Percentiles rank a stretch among this genome's conserved stretches.
Conservation (phyloP, 441 rosid species). For the Arabidopsis lyrata region DNA sequence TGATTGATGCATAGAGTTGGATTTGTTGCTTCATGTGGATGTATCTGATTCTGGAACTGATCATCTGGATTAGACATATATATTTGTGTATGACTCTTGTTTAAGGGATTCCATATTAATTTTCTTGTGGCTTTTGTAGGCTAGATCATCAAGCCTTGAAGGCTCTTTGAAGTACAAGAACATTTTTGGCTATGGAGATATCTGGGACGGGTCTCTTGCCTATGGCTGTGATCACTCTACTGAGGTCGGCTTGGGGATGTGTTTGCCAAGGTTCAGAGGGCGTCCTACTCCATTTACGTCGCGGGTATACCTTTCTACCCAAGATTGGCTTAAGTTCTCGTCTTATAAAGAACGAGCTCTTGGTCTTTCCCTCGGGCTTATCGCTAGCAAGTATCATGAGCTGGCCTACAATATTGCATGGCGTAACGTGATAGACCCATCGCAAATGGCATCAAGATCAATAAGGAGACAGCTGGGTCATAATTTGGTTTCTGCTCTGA, state of each 20-base stretch:
- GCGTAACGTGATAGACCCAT: conserved; percentile 87
- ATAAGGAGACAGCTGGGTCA: conserved; percentile 93
- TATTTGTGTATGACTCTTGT: neutral
- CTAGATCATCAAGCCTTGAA: conserved; percentile 84
- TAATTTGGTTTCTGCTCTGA: conserved; percentile 76
- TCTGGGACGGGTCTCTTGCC: conserved; percentile 87
- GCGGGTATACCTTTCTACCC: conserved; percentile 73
- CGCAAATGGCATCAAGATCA: conserved; percentile 65
- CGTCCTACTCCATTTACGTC: conserved; percentile 68
- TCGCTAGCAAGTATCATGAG: conserved; percentile 74
- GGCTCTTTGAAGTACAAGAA: conserved; percentile 84
- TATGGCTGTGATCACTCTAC: conserved; percentile 82
- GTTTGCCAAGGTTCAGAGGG: conserved; percentile 77
- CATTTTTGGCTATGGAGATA: conserved; percentile 88
- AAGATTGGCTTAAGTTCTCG: conserved; percentile 89
- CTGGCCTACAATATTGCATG: conserved; percentile 77
- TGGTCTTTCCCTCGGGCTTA: conserved; percentile 86
- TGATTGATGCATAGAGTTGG: conserved; percentile 3
- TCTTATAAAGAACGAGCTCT: conserved; percentile 81
- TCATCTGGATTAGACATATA: neutral
- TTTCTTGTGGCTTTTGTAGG: conserved; percentile 52
- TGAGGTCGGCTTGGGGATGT: conserved; percentile 84
- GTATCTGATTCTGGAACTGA: conserved; percentile 8
- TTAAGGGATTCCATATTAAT: neutral
- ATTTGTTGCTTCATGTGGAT: conserved; percentile 19